Evolutionary conservation across 1,284 basidiomycete species (phyloP).

Genomic region (Lentinula novae-zelandiae): DNA sequence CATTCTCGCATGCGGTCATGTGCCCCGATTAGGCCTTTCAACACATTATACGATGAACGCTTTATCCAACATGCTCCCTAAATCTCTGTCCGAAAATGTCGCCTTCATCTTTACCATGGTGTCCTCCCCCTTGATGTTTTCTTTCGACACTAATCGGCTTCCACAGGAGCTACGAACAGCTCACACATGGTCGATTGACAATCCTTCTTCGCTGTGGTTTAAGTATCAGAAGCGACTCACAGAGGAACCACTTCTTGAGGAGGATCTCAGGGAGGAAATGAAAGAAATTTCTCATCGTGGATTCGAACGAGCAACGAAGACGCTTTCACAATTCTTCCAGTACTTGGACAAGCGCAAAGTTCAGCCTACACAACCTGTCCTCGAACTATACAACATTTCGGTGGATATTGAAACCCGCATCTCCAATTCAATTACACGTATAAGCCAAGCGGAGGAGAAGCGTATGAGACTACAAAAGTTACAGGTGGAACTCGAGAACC

Average conservation of each 20-base stretch:
- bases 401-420: slow-evolving; percentile 1
- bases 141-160: neutral
- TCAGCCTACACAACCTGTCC: slow-evolving; percentile 8
- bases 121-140: slow-evolving; percentile 13
- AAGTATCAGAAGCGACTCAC: slow-evolving; percentile 6
- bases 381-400: slow-evolving; percentile 8
- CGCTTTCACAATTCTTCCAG: slow-evolving; percentile 14
- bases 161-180: neutral
- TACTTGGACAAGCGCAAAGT: slow-evolving; percentile 14
- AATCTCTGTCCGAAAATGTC: slow-evolving; percentile 23
- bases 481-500: neutral
- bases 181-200: slow-evolving; percentile 12
- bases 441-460: slow-evolving; percentile 6
- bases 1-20: slow-evolving; percentile 13
- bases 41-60: slow-evolving; percentile 24
- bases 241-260: neutral
- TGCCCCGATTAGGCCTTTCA: slow-evolving; percentile 17
- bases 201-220: slow-evolving; percentile 9
- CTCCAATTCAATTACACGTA: neutral
- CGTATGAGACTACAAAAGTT: slow-evolving; percentile 3
- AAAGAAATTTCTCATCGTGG: neutral
- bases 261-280: neutral
- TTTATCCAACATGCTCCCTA: slow-evolving; percentile 24
- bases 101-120: slow-evolving; percentile 26
- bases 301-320: slow-evolving; percentile 11